Percentiles rank a stretch among this genome's conserved stretches.
These are phyloP conservation scores for Draba incana DNA, from an alignment of 345 rosid genomes.

Conservation along the genomic window DNA sequence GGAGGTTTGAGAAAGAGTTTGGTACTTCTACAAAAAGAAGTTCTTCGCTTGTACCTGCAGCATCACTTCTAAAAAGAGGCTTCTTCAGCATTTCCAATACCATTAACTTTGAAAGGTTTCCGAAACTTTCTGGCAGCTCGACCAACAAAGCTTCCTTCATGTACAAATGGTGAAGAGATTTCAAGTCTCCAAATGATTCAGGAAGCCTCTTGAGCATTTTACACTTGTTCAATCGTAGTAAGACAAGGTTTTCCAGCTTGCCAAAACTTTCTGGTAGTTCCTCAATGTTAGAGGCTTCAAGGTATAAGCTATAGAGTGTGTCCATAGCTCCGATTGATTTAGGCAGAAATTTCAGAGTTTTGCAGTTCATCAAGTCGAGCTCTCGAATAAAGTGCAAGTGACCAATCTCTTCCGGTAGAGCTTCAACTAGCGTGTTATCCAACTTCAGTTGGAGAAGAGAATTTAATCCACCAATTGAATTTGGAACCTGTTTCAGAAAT, in stretches of 20 bases:
- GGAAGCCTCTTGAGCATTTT: constrained; percentile 37
- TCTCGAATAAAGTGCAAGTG: constrained; percentile 2
- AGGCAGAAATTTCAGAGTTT: constrained; percentile 23
- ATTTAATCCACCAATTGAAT: constrained; percentile 35
- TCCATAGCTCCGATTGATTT: constrained; percentile 30
- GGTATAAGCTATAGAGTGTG: constrained; percentile 21
- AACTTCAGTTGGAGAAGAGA: constrained; percentile 36
- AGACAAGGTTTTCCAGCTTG: constrained; percentile 26
- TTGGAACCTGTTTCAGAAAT: constrained; percentile 21
- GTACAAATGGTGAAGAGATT: constrained; percentile 19
- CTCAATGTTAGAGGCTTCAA: constrained; percentile 36
- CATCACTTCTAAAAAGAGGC: constrained; percentile 34
- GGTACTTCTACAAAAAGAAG: constrained; percentile 20
- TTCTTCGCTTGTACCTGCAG: constrained; percentile 4
- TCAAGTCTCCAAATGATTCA: constrained; percentile 36
- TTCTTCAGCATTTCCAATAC: constrained; percentile 34
- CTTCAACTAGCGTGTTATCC: constrained; percentile 15
- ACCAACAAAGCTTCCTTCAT: constrained; percentile 19
- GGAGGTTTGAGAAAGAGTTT: constrained; percentile 37
- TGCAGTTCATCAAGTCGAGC: constrained; percentile 29
- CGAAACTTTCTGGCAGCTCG: constrained; percentile 38
- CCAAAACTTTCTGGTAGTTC: constrained; percentile 33
- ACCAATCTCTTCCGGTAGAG: constrained; percentile 34
- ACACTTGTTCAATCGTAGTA: constrained; percentile 26
- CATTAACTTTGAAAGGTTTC: constrained; percentile 38